These are phyloP conservation scores for Acer yangbiense DNA, from an alignment of 345 rosid species.

Conservation along the genomic window DNA sequence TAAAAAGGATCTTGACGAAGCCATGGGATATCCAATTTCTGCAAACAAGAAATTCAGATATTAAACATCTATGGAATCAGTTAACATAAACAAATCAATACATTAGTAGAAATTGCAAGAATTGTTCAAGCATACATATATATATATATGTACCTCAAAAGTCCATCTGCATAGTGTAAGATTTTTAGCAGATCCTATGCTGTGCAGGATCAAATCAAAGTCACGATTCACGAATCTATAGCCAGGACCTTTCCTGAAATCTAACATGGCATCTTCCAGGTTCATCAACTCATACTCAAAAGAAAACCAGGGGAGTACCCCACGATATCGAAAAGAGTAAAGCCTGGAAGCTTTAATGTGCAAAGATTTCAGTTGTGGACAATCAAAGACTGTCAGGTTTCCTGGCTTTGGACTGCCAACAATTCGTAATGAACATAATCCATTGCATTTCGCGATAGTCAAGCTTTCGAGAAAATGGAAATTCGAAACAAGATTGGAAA, in stretches of 20 bases:
- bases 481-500: slow-evolving; percentile 4
- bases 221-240: not conserved
- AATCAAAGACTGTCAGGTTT: slow-evolving; percentile 4
- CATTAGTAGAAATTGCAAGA: not conserved
- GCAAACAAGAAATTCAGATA: not conserved
- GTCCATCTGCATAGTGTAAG: slow-evolving; percentile 16
- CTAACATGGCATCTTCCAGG: slow-evolving; percentile 13
- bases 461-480: slow-evolving; percentile 11
- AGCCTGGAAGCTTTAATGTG: not conserved
- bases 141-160: slow-evolving; percentile 1
- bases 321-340: slow-evolving; percentile 6
- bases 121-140: too few species aligned
- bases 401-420: not conserved
- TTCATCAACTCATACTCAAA: too few species aligned
- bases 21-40: slow-evolving; percentile 3
- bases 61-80: not conserved
- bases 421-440: not conserved
- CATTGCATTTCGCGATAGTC: not conserved
- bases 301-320: slow-evolving; percentile 14
- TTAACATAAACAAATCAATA: too few species aligned
- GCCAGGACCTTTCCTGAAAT: slow-evolving; percentile 13
- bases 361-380: not conserved
- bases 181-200: not conserved
- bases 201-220: not conserved
- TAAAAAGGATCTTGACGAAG: not conserved